Evolutionary conservation across 148 eudicot genomes (phyloP).

Genomic region (Polygonum aviculare): DNA sequence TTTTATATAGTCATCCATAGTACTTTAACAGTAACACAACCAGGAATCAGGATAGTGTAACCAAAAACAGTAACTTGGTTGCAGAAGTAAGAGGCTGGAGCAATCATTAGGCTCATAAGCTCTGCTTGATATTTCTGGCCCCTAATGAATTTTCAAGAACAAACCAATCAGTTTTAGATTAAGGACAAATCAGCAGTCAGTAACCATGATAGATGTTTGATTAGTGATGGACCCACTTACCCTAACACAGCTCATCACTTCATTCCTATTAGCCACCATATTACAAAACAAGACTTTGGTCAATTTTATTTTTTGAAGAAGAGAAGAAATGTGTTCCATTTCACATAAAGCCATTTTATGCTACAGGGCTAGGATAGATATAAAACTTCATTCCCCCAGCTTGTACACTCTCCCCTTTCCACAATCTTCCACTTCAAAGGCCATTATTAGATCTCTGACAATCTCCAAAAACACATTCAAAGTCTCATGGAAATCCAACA

Average conservation of each 20-base stretch:
- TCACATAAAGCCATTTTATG: constrained; percentile 11
- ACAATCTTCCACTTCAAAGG: constrained; percentile 8
- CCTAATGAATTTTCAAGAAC: background rate
- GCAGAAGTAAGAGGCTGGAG: background rate
- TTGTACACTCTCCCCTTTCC: background rate
- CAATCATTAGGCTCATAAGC: background rate
- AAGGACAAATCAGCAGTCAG: constrained; percentile 10
- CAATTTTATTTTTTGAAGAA: background rate
- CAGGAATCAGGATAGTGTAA: background rate
- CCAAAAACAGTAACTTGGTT: background rate
- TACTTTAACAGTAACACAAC: too few species aligned
- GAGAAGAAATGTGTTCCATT: background rate
- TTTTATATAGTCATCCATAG: background rate
- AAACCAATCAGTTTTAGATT: background rate
- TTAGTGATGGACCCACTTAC: constrained; percentile 21
- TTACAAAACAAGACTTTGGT: too few species aligned
- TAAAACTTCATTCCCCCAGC: background rate
- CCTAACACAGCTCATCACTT: constrained; percentile 11
- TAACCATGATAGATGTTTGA: background rate
- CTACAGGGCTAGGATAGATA: background rate
- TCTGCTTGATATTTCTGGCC: background rate
- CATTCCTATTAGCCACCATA: constrained; percentile 14
- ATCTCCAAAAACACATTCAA: background rate
- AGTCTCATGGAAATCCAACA: constrained; percentile 23
- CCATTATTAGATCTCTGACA: background rate